A percentile compares a stretch with the other conserved stretches of the same genome.
Evolutionary conservation across 1,139 yeast genomes (phyloP).

Genomic region (Sugiyamaella xylanicola): DNA sequence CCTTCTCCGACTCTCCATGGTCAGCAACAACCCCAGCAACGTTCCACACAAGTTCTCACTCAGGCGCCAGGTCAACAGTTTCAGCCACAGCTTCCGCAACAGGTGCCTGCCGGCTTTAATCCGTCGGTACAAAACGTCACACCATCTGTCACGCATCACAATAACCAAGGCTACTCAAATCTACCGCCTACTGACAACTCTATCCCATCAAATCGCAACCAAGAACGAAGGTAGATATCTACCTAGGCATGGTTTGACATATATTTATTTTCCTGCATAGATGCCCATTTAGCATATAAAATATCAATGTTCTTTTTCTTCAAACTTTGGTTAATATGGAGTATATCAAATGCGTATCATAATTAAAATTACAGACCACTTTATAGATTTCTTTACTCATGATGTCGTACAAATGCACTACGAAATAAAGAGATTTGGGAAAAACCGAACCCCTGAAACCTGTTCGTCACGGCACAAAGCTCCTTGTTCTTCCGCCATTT

Average conservation of each 20-base stretch:
- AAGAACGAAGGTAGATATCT: neutral
- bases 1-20: slow-evolving; percentile 18
- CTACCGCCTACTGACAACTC: neutral
- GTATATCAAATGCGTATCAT: too few relatives aligned
- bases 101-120: neutral
- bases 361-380: too few relatives aligned
- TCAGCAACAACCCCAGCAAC: slow-evolving; percentile 19
- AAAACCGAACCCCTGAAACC: slow-evolving; percentile 57
- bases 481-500: slow-evolving; percentile 60
- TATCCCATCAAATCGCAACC: slow-evolving; percentile 2
- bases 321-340: too few relatives aligned
- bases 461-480: slow-evolving; percentile 66
- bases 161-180: slow-evolving; percentile 1
- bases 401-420: neutral
- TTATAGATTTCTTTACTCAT: too few relatives aligned
- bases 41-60: slow-evolving; percentile 3
- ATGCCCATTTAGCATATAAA: slow-evolving; percentile 2
- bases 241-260: neutral
- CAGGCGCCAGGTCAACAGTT: slow-evolving; percentile 8
- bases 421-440: slow-evolving; percentile 30
- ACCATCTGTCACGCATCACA: neutral
- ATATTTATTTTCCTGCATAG: slow-evolving; percentile 13
- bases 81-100: slow-evolving; percentile 7
- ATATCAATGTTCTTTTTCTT: neutral
- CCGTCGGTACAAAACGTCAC: neutral